A percentile compares a stretch with the other conserved stretches of the same genome.
phyloP scores from a whole-genome alignment of 805 yeast species.

The Zygoascus bituminiphila region DNA sequence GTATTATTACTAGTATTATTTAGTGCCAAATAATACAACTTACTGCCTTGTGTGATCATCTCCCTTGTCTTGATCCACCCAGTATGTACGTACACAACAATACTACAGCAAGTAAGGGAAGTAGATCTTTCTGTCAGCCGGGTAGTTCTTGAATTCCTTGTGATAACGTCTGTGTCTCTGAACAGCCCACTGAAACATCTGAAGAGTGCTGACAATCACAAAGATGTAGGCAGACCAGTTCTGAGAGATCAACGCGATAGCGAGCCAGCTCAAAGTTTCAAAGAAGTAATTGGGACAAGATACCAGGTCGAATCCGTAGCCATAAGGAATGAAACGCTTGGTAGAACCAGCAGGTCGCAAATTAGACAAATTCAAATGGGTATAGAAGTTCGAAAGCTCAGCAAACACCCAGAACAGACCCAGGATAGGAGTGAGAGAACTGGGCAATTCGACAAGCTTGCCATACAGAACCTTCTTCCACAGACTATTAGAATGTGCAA shows the following conservation, averaged over 20 bases:
- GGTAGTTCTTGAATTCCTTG: conserved; percentile 70
- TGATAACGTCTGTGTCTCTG: conserved; percentile 68
- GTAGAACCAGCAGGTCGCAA: conserved; percentile 50
- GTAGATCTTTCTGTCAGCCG: conserved; percentile 66
- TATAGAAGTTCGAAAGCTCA: conserved; percentile 63
- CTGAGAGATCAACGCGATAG: conserved; percentile 60
- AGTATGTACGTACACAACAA: neutral
- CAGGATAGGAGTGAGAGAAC: conserved; percentile 11
- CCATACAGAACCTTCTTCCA: conserved; percentile 21
- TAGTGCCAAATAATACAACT: no score
- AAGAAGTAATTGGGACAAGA: conserved; percentile 94
- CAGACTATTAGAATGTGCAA: conserved; percentile 13
- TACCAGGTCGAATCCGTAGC: conserved; percentile 72
- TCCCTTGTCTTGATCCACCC: no score
- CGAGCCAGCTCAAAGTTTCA: conserved; percentile 70
- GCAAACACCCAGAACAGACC: conserved; percentile 34
- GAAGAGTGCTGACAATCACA: conserved; percentile 58
- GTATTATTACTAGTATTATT: no score
- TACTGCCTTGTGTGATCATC: no score
- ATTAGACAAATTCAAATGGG: conserved; percentile 55
- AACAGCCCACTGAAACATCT: conserved; percentile 89
- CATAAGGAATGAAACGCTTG: conserved; percentile 65
- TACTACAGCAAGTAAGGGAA: conserved; percentile 64
- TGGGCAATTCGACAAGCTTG: conserved; percentile 8
- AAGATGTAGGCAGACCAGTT: conserved; percentile 73